These are phyloP conservation scores for Hansfordia pulvinata DNA, from an alignment of 2,329 filamentous ascomycete genomes.

Conservation along the genomic window DNA sequence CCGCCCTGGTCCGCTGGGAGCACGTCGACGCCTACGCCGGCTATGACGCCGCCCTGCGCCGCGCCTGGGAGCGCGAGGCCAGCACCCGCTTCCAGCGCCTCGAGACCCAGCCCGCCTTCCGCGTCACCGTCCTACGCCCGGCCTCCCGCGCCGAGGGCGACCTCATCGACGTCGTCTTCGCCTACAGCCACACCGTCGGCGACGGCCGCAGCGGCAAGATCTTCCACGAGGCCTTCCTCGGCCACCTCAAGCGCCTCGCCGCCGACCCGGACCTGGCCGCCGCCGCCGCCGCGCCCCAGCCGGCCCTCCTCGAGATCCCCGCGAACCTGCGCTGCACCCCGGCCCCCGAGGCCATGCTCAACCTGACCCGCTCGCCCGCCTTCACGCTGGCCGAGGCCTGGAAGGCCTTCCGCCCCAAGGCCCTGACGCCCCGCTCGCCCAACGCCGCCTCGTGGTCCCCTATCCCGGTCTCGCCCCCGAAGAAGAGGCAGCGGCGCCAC, in stretches of 20 bases:
- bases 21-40: too few species aligned
- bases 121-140: constrained; percentile 7
- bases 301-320: constrained; percentile 4
- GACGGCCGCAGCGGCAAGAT: constrained; percentile 18
- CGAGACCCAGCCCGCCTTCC: constrained; percentile 13
- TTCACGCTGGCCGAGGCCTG: constrained; percentile 8
- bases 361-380: constrained; percentile 6
- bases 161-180: constrained; percentile 13
- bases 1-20: not conserved
- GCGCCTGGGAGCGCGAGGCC: constrained; percentile 3
- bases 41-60: not conserved
- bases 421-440: constrained; percentile 3
- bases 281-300: too few species aligned
- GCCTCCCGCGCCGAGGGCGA: constrained; percentile 1
- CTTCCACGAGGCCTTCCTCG: constrained; percentile 15
- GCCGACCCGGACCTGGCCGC: not conserved
- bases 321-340: constrained; percentile 8
- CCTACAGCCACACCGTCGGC: constrained; percentile 12
- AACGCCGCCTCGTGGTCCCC: constrained; percentile 12
- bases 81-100: constrained; percentile 7
- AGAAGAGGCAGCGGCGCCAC: too few species aligned
- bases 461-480: too few species aligned
- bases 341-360: constrained; percentile 9
- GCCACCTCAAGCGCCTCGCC: constrained; percentile 10
- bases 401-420: constrained; percentile 7